Evolutionary conservation across 2,329 filamentous ascomycete species (phyloP).

Genomic region (Whalleya microplaca): DNA sequence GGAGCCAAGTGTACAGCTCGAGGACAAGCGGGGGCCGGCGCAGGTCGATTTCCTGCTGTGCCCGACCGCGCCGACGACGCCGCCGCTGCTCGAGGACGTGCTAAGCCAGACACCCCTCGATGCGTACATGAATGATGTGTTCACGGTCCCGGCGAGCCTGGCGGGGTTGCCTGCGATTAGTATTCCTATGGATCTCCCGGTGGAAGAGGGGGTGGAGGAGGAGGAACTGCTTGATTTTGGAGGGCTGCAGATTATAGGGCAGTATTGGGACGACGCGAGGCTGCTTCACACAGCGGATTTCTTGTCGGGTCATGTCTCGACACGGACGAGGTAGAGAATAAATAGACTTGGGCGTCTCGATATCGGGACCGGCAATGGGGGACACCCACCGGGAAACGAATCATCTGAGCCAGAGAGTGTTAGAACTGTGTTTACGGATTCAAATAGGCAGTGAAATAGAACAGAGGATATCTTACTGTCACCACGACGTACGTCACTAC

Average conservation of each 20-base stretch:
- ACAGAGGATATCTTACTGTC: neutral
- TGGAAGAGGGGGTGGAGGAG: neutral
- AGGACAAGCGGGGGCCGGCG: conserved; percentile 59
- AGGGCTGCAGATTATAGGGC: conserved; percentile 79
- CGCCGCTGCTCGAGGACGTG: conserved; percentile 68
- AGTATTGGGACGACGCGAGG: conserved; percentile 74
- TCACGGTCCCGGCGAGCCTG: conserved; percentile 92
- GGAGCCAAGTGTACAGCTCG: conserved; percentile 53
- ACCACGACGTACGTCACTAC: neutral
- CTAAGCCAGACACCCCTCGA: conserved; percentile 63
- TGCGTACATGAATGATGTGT: conserved; percentile 89
- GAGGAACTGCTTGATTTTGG: conserved; percentile 45
- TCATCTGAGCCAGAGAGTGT: too few species aligned
- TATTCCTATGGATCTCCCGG: conserved; percentile 63
- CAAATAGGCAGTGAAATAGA: neutral
- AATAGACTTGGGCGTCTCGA: neutral
- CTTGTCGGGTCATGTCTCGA: conserved; percentile 30
- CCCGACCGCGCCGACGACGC: conserved; percentile 80
- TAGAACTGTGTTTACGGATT: too few species aligned
- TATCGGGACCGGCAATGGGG: neutral
- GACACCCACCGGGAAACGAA: too few species aligned
- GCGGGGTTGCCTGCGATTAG: conserved; percentile 89
- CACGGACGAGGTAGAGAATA: conserved; percentile 6
- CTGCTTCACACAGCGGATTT: conserved; percentile 61
- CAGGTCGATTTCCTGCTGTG: conserved; percentile 86